phyloP scores from a whole-genome alignment of 2,329 filamentous ascomycete genomes.

The Stagonosporopsis cucurbitacearum region DNA sequence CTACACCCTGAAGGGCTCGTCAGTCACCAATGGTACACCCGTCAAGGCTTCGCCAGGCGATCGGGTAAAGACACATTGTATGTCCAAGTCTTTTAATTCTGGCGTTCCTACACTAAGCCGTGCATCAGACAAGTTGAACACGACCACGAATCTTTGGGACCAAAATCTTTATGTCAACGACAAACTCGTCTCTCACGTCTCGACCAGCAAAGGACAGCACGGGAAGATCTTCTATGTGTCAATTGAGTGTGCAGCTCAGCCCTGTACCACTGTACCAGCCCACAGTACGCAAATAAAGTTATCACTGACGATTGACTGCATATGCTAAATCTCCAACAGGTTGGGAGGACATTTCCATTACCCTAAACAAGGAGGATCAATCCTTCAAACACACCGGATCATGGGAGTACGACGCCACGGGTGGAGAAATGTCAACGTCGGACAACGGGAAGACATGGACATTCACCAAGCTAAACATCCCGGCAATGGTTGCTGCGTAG shows the following conservation, averaged over 20 bases:
- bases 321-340: conserved; percentile 11
- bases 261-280: conserved; percentile 25
- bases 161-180: conserved; percentile 34
- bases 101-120: background rate
- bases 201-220: conserved; percentile 31
- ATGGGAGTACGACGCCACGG: conserved; percentile 25
- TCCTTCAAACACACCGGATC: conserved; percentile 21
- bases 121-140: conserved; percentile 27
- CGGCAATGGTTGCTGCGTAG: conserved; percentile 1
- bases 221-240: conserved; percentile 34
- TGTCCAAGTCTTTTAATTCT: background rate
- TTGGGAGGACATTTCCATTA: conserved; percentile 28
- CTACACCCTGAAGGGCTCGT: conserved; percentile 22
- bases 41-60: conserved; percentile 25
- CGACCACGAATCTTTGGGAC: conserved; percentile 29
- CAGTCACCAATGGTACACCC: conserved; percentile 19
- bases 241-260: conserved; percentile 27
- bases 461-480: conserved; percentile 17
- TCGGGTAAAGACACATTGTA: conserved; percentile 31
- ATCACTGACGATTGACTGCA: too few relatives aligned
- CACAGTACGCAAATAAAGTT: conserved; percentile 25
- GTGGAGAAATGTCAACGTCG: conserved; percentile 26
- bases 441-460: conserved; percentile 30
- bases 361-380: conserved; percentile 21
- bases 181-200: conserved; percentile 29